These are phyloP conservation scores for Diaporthe citrichinensis DNA, from an alignment of 2,329 filamentous ascomycete species.

Conservation along the genomic window DNA sequence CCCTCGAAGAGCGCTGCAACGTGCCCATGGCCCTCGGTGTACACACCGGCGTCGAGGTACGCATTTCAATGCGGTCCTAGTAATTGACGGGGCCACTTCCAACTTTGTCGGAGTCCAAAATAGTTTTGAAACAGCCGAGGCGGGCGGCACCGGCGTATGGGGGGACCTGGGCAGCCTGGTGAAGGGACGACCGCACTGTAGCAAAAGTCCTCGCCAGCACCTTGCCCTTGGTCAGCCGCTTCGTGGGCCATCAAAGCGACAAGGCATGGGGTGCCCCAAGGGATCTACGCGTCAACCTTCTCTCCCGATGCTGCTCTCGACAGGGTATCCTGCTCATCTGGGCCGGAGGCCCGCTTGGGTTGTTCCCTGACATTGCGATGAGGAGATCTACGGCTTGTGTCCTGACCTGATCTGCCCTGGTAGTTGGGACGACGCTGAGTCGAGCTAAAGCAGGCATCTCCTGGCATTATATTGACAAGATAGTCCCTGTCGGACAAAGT, in stretches of 20 bases:
- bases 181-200: constrained; percentile 10
- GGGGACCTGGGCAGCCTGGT: not conserved
- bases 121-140: constrained; percentile 40
- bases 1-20: constrained; percentile 2
- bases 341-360: not conserved
- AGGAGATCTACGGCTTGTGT: constrained; percentile 5
- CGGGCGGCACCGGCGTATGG: constrained; percentile 14
- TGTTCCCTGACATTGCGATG: not conserved
- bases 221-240: constrained; percentile 8
- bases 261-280: constrained; percentile 3
- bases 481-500: constrained; percentile 18
- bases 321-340: constrained; percentile 6
- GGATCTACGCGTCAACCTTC: constrained; percentile 39
- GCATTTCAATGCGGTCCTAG: constrained; percentile 26
- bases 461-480: not conserved
- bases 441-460: not conserved
- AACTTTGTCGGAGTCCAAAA: constrained; percentile 37
- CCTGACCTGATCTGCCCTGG: constrained; percentile 1
- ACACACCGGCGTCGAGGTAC: constrained; percentile 28
- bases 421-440: constrained; percentile 23
- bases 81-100: constrained; percentile 16
- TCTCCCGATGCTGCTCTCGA: constrained; percentile 19
- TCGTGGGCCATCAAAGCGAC: constrained; percentile 12
- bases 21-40: constrained; percentile 28
- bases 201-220: not conserved